Evolutionary conservation across 2,329 filamentous ascomycete genomes (phyloP).

Genomic region (Aspergillus caelatus): DNA sequence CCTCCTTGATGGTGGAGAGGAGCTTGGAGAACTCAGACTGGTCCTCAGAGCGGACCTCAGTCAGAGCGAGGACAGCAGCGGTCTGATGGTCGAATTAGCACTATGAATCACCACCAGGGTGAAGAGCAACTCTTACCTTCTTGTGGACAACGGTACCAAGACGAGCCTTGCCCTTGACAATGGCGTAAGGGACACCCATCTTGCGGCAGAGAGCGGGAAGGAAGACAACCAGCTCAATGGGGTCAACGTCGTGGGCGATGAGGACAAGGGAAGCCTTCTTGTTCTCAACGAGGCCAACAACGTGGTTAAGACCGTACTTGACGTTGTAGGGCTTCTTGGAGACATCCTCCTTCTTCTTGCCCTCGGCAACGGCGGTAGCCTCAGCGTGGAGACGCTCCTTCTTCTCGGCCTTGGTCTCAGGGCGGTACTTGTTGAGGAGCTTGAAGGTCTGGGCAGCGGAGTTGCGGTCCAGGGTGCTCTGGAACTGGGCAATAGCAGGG

Average conservation of each 20-base stretch:
- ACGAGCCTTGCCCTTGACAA: constrained; percentile 99
- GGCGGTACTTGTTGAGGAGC: constrained; percentile 99
- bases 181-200: constrained; percentile 99
- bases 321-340: constrained; percentile 99
- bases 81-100: constrained; percentile 62
- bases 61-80: constrained; percentile 90
- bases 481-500: constrained; percentile 95
- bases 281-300: constrained; percentile 95
- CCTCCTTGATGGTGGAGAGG: constrained; percentile 94
- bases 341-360: constrained; percentile 99
- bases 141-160: constrained; percentile 99
- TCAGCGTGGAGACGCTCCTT: constrained; percentile 99
- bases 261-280: constrained; percentile 99
- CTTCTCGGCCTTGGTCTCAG: constrained; percentile 99
- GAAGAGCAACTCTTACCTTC: constrained; percentile 66
- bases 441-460: constrained; percentile 97
- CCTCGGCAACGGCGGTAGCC: constrained; percentile 95
- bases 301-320: constrained; percentile 99
- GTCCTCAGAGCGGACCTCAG: constrained; percentile 97
- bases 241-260: constrained; percentile 99
- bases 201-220: constrained; percentile 98
- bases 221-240: constrained; percentile 99
- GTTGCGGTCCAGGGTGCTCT: constrained; percentile 95
- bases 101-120: not conserved
- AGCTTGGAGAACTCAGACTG: constrained; percentile 98